phyloP scores from a whole-genome alignment of 257 asterid species.

The Solanum commersonii region DNA sequence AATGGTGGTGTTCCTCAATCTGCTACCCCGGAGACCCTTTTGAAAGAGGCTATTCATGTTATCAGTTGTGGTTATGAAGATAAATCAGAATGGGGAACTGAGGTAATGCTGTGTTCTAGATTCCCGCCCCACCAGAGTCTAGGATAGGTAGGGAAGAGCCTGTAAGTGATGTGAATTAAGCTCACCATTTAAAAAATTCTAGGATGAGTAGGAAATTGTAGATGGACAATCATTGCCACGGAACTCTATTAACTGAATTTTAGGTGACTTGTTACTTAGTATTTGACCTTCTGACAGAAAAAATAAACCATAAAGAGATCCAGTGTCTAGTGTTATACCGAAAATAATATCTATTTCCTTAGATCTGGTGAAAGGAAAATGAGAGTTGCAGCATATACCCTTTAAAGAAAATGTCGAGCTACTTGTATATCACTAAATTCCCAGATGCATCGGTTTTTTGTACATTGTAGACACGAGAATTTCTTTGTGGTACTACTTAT shows the following conservation, averaged over 20 bases:
- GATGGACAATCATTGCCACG: not conserved
- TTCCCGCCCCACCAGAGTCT: not conserved
- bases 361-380: not conserved
- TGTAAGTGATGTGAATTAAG: not conserved
- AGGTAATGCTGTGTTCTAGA: constrained; percentile 30
- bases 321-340: not conserved
- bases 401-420: not conserved
- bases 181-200: not conserved
- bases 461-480: not conserved
- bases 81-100: constrained; percentile 96
- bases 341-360: not conserved
- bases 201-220: not conserved
- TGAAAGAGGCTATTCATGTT: constrained; percentile 97
- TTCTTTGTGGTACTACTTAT: not conserved
- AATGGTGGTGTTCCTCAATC: constrained; percentile 97
- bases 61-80: constrained; percentile 99
- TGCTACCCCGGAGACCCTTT: constrained; percentile 85
- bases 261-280: not conserved
- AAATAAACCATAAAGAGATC: not conserved
- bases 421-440: not conserved
- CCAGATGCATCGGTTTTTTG: not conserved
- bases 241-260: not conserved
- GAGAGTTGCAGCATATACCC: not conserved
- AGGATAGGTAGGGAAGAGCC: not conserved
- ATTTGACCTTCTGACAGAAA: not conserved